A percentile compares a stretch with the other conserved stretches of the same genome.
These are phyloP conservation scores for Spizellomyces punctatus DNA, from an alignment of 192 early-diverging fungal species.

Conservation along the genomic window DNA sequence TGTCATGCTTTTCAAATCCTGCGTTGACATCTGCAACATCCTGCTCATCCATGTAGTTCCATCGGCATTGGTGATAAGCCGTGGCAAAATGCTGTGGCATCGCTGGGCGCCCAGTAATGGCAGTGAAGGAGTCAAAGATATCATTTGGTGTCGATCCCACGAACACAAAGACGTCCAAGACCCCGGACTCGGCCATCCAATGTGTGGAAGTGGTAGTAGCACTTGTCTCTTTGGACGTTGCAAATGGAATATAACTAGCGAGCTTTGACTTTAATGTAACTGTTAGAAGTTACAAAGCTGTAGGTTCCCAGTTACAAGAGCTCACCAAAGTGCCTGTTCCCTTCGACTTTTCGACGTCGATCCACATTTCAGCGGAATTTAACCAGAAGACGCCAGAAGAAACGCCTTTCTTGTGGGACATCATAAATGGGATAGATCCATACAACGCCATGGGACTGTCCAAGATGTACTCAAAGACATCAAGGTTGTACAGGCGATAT, in stretches of 20 bases:
- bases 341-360: conserved; percentile 82
- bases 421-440: conserved; percentile 91
- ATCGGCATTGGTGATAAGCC: conserved; percentile 96
- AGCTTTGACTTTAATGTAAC: conserved; percentile 15
- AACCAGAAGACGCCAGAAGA: conserved; percentile 87
- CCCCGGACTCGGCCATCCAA: conserved; percentile 92
- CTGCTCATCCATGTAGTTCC: conserved; percentile 94
- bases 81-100: conserved; percentile 89
- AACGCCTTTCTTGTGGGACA: conserved; percentile 77
- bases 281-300: background rate
- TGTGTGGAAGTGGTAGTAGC: conserved; percentile 70
- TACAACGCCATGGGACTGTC: conserved; percentile 98
- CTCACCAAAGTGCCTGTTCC: conserved; percentile 38
- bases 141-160: conserved; percentile 69
- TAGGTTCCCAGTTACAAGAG: background rate
- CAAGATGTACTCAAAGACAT: conserved; percentile 96
- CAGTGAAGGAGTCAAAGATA: conserved; percentile 72
- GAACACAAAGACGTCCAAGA: conserved; percentile 88
- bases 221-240: conserved; percentile 1
- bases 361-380: conserved; percentile 97
- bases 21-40: conserved; percentile 86
- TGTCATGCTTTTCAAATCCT: conserved; percentile 86
- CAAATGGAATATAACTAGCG: conserved; percentile 25
- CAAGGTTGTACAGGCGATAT: conserved; percentile 95
- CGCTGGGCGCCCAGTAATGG: conserved; percentile 76